Evolutionary conservation across 2,329 filamentous ascomycete genomes (phyloP), one percentile per base, ranked within the genome.

Genomic region (Fusarium neocosmosporiellum): DNA sequence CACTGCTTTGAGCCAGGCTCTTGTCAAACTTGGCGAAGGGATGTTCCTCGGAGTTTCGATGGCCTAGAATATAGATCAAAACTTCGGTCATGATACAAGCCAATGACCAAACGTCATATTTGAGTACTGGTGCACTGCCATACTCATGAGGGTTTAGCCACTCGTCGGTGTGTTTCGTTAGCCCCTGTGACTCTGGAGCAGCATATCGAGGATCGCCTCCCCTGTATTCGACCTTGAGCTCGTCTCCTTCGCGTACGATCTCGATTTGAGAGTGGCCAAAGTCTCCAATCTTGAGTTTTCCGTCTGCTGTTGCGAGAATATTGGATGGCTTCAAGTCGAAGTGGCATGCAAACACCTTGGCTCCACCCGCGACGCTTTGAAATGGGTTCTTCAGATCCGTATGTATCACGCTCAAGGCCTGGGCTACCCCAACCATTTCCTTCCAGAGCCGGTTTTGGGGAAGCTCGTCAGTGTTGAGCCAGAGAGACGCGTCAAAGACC

Each of bases 291-390:
- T 59, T 65, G 18, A 65, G 54, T 20, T 37, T 59, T n/a, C 54
- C 33, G 14, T 65, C 62, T 1, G 11, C 14, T 1, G 62, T 59
- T 27, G 59, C 41, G 18, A 65, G 54, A 18, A 65, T 65, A 8
- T 65, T 65, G 33, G 39, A 34, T 2, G 62, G 62, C 33, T 65
- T 65, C 62, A 65, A 33, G 54, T 65, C 62, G 20, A 65, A 65
- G 29, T 65, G 62, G 7, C 39, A 58, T 14, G 39, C 61, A 39
- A 59, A n/a, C n/a, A n/a, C n/a, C n/a, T n/a, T n/a, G n/a, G n/a
- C n/a, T n/a, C n/a, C n/a, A n/a, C n/a, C n/a, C n/a, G n/a, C n/a
- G n/a, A n/a, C n/a, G n/a, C n/a, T n/a, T n/a, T n/a, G n/a, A n/a
- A n/a, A n/a, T n/a, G n/a, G n/a, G n/a, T n/a, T n/a, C n/a, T n/a